These are phyloP conservation scores for Fraxinus dipetala DNA, from an alignment of 305 asterid genomes.

Conservation along the genomic window DNA sequence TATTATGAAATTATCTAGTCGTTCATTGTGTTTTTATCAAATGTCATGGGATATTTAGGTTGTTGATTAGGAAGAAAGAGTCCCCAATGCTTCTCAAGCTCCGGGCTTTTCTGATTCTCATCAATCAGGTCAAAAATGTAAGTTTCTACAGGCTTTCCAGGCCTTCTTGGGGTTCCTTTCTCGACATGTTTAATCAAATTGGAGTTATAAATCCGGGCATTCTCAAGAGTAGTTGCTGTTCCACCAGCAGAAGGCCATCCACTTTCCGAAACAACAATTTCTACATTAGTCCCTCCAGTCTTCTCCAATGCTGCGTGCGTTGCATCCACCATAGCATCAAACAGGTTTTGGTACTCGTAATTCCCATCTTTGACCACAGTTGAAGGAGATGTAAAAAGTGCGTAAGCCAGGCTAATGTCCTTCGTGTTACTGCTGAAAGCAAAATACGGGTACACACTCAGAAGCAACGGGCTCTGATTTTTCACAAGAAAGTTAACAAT, in stretches of 20 bases:
- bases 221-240: constrained; percentile 10
- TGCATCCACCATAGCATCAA: constrained; percentile 29
- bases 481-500: constrained; percentile 18
- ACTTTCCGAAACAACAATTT: constrained; percentile 33
- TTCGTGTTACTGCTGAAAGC: constrained; percentile 15
- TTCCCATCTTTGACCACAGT: constrained; percentile 29
- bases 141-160: constrained; percentile 27
- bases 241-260: constrained; percentile 49
- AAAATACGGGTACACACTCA: constrained; percentile 34
- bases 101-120: constrained; percentile 29
- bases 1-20: neutral
- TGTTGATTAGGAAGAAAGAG: constrained; percentile 20
- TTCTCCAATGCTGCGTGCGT: constrained; percentile 38
- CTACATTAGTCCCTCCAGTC: constrained; percentile 16
- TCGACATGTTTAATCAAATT: constrained; percentile 18
- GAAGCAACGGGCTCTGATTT: constrained; percentile 17
- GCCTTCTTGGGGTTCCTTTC: constrained; percentile 34
- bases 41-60: constrained; percentile 25
- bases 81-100: constrained; percentile 33
- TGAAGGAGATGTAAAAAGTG: constrained; percentile 11
- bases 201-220: constrained; percentile 27
- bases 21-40: neutral
- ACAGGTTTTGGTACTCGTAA: constrained; percentile 24
- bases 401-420: constrained; percentile 25
- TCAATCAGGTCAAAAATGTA: constrained; percentile 31